Evolutionary conservation across 305 asterid species (phyloP).

Genomic region (Caryopteris hybrid): DNA sequence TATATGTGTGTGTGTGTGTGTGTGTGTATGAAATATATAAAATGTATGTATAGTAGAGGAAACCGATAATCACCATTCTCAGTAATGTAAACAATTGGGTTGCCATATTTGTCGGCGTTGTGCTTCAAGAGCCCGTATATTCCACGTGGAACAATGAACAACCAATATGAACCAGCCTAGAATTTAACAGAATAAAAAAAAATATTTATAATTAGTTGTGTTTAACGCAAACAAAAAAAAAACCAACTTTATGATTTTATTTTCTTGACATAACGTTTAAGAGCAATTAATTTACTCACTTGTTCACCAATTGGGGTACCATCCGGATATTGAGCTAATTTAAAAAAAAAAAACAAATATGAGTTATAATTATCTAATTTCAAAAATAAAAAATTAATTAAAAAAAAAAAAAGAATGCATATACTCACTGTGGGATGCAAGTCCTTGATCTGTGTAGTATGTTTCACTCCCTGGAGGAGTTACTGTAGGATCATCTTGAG

Average conservation of each 20-base stretch:
- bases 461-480: conserved; percentile 4
- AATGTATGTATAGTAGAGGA: too few species aligned
- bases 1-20: too few species aligned
- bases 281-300: conserved; percentile 3
- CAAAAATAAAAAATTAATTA: too few species aligned
- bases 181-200: background rate
- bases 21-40: too few species aligned
- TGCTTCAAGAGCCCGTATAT: conserved; percentile 22
- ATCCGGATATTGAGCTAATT: conserved; percentile 14
- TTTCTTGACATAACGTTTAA: background rate
- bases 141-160: conserved; percentile 33
- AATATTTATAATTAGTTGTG: background rate
- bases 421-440: conserved; percentile 4
- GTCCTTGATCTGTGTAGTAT: conserved; percentile 14
- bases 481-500: conserved; percentile 3
- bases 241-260: background rate
- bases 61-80: conserved; percentile 27
- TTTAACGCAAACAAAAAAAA: too few species aligned
- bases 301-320: conserved; percentile 29
- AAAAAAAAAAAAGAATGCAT: too few species aligned
- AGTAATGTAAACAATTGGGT: conserved; percentile 32
- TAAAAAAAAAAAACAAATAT: background rate
- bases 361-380: background rate
- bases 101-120: conserved; percentile 15
- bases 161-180: conserved; percentile 25